A percentile compares a stretch with the other conserved stretches of the same genome.
Evolutionary conservation across 75 land plant genomes (phyloP).

Genomic region (Picea glauca): DNA sequence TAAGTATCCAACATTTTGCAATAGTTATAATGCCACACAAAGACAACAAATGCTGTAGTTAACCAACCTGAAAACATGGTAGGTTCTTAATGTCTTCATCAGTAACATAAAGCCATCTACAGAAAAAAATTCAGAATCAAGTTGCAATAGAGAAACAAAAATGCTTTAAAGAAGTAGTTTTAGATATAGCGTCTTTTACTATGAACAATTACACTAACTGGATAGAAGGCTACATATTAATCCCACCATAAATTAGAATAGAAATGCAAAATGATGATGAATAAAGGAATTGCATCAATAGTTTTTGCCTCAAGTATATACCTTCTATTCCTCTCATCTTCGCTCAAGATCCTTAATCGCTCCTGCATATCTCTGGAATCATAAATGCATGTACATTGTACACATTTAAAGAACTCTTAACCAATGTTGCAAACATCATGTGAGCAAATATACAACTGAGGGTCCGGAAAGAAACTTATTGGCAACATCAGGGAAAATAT

Average conservation of each 20-base stretch:
- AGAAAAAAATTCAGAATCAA: neutral
- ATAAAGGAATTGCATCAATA: neutral
- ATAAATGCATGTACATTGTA: neutral
- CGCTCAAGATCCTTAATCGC: conserved; percentile 32
- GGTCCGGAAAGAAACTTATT: no score
- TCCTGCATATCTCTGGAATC: conserved; percentile 65
- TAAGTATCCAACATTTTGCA: neutral
- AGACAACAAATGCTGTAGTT: neutral
- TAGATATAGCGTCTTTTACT: neutral
- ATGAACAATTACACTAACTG: neutral
- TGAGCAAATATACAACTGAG: no score
- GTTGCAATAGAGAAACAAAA: conserved; percentile 3
- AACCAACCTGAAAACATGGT: conserved; percentile 74
- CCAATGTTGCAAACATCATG: no score
- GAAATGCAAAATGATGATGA: neutral
- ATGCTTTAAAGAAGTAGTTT: conserved; percentile 5
- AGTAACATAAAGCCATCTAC: conserved; percentile 75
- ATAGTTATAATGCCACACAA: neutral
- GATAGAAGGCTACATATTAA: neutral
- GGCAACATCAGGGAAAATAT: no score
- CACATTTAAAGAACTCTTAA: neutral
- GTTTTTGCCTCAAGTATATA: conserved; percentile 15
- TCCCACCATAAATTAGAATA: neutral
- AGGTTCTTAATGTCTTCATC: conserved; percentile 70
- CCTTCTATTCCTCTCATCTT: conserved; percentile 62